These are phyloP conservation scores for Nitzschia palea DNA, from an alignment of 108 stramenopile genomes.

Conservation along the genomic window DNA sequence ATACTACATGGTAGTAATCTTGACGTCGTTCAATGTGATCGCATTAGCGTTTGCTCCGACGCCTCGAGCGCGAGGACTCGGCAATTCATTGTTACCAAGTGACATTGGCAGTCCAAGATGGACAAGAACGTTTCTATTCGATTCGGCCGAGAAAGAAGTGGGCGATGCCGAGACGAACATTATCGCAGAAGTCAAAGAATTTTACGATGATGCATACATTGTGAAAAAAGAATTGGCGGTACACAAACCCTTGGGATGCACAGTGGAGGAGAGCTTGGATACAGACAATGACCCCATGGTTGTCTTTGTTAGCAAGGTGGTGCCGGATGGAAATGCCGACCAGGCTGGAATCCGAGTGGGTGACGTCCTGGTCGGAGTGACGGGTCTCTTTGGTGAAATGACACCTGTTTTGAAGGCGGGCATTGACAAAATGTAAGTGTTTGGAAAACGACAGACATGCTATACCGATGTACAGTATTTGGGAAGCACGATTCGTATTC, in stretches of 20 bases:
- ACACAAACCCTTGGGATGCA: slow-evolving; percentile 75
- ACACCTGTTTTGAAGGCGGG: slow-evolving; percentile 39
- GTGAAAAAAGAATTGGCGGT: slow-evolving; percentile 41
- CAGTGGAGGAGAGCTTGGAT: slow-evolving; percentile 73
- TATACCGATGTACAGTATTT: too few species aligned
- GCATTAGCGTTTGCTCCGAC: too few species aligned
- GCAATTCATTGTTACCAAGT: too few species aligned
- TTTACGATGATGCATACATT: slow-evolving; percentile 26
- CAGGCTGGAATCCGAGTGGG: slow-evolving; percentile 67
- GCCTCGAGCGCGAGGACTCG: too few species aligned
- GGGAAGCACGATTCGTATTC: not conserved
- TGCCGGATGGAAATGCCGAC: slow-evolving; percentile 56
- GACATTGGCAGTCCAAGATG: too few species aligned
- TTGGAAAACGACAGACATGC: not conserved
- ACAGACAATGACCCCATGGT: slow-evolving; percentile 38
- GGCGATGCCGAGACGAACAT: not conserved
- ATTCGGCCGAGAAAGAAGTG: slow-evolving; percentile 2
- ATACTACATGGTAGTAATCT: too few species aligned
- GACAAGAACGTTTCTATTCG: too few species aligned
- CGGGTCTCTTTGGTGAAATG: slow-evolving; percentile 59
- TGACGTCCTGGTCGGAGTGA: slow-evolving; percentile 71
- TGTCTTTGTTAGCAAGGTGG: slow-evolving; percentile 74
- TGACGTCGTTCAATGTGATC: too few species aligned
- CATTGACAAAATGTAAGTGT: slow-evolving; percentile 56
- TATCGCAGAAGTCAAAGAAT: not conserved